A percentile compares a stretch with the other conserved stretches of the same genome.
These are phyloP conservation scores for Moesziomyces sp. DNA, from an alignment of 1,284 basidiomycete species.

Conservation along the genomic window DNA sequence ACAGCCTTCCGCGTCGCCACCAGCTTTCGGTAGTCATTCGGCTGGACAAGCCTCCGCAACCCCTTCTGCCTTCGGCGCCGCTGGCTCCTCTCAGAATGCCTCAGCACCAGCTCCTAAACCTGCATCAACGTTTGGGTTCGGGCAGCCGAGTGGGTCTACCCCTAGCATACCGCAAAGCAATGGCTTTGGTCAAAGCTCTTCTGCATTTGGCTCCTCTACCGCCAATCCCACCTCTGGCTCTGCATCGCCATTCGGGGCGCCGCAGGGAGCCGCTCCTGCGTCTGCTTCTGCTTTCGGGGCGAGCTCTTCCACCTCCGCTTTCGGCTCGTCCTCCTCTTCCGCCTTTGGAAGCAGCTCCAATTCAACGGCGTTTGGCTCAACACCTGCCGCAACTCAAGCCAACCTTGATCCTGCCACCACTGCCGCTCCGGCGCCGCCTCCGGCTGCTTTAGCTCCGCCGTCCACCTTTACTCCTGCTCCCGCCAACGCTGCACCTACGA, in stretches of 20 bases:
- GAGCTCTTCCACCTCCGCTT: conserved; percentile 10
- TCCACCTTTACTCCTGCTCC: conserved; percentile 2
- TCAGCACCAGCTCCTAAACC: background rate
- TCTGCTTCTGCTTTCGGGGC: background rate
- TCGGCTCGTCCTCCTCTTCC: conserved; percentile 20
- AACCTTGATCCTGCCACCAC: background rate
- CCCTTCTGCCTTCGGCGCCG: conserved; percentile 6
- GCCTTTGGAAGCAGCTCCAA: conserved; percentile 11
- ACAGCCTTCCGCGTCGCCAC: conserved; percentile 2
- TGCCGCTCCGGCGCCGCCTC: background rate
- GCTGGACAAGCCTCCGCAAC: background rate
- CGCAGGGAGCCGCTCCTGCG: too few species aligned
- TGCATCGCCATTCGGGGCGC: too few species aligned
- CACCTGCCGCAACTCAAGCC: conserved; percentile 10
- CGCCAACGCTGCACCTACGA: conserved; percentile 17
- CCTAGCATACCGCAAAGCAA: conserved; percentile 5
- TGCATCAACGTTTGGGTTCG: conserved; percentile 6
- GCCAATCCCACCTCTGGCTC: conserved; percentile 1
- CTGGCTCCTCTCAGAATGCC: background rate
- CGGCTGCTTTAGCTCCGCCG: background rate
- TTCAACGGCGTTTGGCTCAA: conserved; percentile 11
- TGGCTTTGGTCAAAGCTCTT: conserved; percentile 6
- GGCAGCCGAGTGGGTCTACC: conserved; percentile 13
- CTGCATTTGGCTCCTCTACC: conserved; percentile 16
- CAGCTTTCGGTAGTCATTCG: background rate